Evolutionary conservation across 176 grass and related monocot species (phyloP).

Genomic region (Olyra latifolia): DNA sequence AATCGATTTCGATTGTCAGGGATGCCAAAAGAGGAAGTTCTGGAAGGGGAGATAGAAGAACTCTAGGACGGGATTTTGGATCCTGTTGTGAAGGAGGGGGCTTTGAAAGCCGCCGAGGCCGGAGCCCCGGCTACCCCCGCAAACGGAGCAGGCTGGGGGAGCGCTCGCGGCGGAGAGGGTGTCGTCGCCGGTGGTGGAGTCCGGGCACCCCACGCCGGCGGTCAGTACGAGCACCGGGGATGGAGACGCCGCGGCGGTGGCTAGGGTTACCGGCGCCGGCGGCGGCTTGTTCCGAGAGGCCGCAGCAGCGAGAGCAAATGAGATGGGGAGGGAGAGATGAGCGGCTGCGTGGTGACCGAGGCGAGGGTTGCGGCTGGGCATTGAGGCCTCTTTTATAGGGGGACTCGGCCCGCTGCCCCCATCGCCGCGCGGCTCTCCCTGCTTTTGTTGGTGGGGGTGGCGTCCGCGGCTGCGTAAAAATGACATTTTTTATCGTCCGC

Average conservation of each 20-base stretch:
- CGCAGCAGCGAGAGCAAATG: background rate
- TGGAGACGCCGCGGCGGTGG: too few relatives aligned
- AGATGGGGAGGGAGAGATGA: constrained; percentile 25
- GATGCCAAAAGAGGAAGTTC: constrained; percentile 61
- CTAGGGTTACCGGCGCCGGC: background rate
- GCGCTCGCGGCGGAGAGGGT: constrained; percentile 45
- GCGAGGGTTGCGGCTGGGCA: constrained; percentile 36
- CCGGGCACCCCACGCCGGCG: constrained; percentile 78
- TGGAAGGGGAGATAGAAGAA: constrained; percentile 69
- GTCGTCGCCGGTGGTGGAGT: constrained; percentile 57
- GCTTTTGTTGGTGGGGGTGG: background rate
- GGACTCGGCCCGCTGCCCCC: background rate
- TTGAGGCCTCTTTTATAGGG: constrained; percentile 24
- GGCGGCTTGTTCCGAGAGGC: background rate
- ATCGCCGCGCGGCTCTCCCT: background rate
- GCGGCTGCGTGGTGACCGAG: constrained; percentile 19
- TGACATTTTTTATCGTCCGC: background rate
- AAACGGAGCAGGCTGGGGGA: constrained; percentile 68
- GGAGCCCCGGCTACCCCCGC: constrained; percentile 99
- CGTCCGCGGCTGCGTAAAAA: background rate
- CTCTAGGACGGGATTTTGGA: constrained; percentile 73
- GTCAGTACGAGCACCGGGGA: too few relatives aligned
- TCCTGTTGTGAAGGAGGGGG: constrained; percentile 81
- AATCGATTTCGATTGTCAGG: constrained; percentile 25
- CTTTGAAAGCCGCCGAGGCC: constrained; percentile 99